phyloP scores from a whole-genome alignment of 2,329 filamentous ascomycete genomes.

The Aspergillus phoenicis region DNA sequence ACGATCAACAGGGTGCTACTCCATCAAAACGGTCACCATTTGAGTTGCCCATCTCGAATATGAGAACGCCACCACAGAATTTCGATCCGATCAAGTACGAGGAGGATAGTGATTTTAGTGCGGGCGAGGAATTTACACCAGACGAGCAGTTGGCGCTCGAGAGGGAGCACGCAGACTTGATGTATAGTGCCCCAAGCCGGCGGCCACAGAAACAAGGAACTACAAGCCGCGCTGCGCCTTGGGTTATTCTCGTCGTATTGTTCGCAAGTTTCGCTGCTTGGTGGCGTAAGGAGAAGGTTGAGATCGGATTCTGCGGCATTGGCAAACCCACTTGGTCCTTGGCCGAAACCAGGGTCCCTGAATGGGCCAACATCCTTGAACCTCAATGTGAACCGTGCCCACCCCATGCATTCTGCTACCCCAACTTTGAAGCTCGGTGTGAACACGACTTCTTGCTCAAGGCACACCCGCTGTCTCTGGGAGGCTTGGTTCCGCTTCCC shows the following conservation, averaged over 20 bases:
- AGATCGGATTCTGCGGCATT: slow-evolving; percentile 90
- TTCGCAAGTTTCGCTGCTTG: slow-evolving; percentile 74
- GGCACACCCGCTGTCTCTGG: slow-evolving; percentile 78
- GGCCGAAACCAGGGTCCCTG: slow-evolving; percentile 68
- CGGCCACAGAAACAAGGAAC: slow-evolving; percentile 44
- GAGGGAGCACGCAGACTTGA: slow-evolving; percentile 62
- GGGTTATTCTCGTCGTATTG: slow-evolving; percentile 70
- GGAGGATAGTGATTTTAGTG: slow-evolving; percentile 55
- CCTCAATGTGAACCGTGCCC: slow-evolving; percentile 91
- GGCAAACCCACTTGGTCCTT: slow-evolving; percentile 65
- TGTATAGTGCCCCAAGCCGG: slow-evolving; percentile 27
- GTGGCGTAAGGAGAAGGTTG: slow-evolving; percentile 94
- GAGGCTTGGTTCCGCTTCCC: slow-evolving; percentile 78
- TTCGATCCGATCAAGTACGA: slow-evolving; percentile 45
- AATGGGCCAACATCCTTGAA: slow-evolving; percentile 69
- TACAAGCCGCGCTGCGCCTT: slow-evolving; percentile 64
- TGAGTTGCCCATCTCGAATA: slow-evolving; percentile 52
- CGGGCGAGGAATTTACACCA: slow-evolving; percentile 90
- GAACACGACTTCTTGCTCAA: slow-evolving; percentile 85
- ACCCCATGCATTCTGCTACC: slow-evolving; percentile 83
- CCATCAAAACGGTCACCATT: slow-evolving; percentile 62
- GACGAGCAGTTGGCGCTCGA: slow-evolving; percentile 82
- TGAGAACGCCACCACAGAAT: slow-evolving; percentile 36
- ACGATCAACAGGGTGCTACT: slow-evolving; percentile 56
- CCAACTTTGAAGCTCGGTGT: slow-evolving; percentile 74